A percentile compares a stretch with the other conserved stretches of the same genome.
Conservation (phyloP, 495 filamentous ascomycete genomes). For the Hypoxylon trugodes region DNA sequence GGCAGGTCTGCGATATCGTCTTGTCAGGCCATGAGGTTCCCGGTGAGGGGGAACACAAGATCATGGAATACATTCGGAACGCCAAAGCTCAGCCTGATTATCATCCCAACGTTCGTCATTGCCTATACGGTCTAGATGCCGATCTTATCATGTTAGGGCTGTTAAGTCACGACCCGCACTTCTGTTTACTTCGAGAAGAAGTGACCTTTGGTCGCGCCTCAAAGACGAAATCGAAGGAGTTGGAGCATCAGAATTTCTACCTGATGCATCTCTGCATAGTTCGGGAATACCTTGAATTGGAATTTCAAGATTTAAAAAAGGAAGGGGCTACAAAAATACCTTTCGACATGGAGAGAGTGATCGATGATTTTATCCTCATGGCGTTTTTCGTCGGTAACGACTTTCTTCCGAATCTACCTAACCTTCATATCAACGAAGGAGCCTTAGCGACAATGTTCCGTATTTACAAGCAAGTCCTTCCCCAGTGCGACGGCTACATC, state of each 20-base stretch:
- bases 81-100: conserved; percentile 95
- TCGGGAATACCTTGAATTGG: conserved; percentile 93
- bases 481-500: conserved; percentile 91
- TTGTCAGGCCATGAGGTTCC: conserved; percentile 99
- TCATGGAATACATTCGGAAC: conserved; percentile 99
- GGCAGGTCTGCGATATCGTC: conserved; percentile 95
- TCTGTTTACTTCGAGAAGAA: conserved; percentile 95
- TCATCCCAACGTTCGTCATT: conserved; percentile 94
- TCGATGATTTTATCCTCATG: conserved; percentile 99
- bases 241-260: conserved; percentile 99
- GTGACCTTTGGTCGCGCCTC: conserved; percentile 93
- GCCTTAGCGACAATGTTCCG: conserved; percentile 96
- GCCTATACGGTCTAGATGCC: conserved; percentile 95
- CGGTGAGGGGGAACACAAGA: conserved; percentile 98
- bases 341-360: conserved; percentile 95
- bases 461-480: conserved; percentile 90
- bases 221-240: conserved; percentile 87
- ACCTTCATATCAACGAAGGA: conserved; percentile 98
- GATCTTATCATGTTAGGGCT: conserved; percentile 99
- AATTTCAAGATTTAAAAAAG: conserved; percentile 92
- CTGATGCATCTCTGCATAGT: conserved; percentile 97
- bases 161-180: conserved; percentile 97
- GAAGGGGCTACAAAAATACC: conserved; percentile 76
- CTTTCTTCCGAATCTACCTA: conserved; percentile 95
- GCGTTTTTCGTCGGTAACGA: conserved; percentile 99